These are phyloP conservation scores for Stachybotrys chartarum DNA, from an alignment of 2,329 filamentous ascomycete species.

Conservation along the genomic window DNA sequence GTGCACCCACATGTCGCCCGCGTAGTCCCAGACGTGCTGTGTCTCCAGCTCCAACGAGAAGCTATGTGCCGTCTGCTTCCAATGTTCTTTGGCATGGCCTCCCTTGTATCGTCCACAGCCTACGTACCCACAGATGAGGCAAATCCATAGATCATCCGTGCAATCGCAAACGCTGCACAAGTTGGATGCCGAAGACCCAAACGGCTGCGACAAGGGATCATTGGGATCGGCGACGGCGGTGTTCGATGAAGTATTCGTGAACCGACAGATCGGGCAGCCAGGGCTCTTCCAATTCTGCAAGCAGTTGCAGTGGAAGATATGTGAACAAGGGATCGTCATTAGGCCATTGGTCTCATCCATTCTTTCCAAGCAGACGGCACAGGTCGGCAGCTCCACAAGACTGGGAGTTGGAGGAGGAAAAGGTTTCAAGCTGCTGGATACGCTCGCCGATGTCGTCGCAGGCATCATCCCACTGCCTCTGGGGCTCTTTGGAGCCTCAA, in stretches of 20 bases:
- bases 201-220: conserved; percentile 46
- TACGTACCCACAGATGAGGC: conserved; percentile 84
- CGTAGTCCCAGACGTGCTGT: conserved; percentile 97
- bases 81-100: conserved; percentile 89
- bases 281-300: conserved; percentile 93
- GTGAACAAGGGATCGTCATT: conserved; percentile 92
- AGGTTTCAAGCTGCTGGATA: conserved; percentile 44
- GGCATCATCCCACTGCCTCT: conserved; percentile 50
- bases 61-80: conserved; percentile 80
- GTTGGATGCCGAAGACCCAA: conserved; percentile 54
- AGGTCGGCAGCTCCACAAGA: conserved; percentile 86
- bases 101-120: conserved; percentile 93
- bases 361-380: conserved; percentile 89
- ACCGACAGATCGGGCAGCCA: conserved; percentile 90
- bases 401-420: conserved; percentile 68
- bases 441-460: conserved; percentile 39
- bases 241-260: conserved; percentile 51
- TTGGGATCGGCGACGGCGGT: conserved; percentile 31
- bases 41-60: conserved; percentile 91
- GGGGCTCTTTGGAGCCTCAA: conserved; percentile 54
- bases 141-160: conserved; percentile 84
- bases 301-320: conserved; percentile 96
- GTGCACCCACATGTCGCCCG: conserved; percentile 91
- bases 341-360: conserved; percentile 98
- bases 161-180: conserved; percentile 78